phyloP scores from a whole-genome alignment of 2,329 filamentous ascomycete genomes.

The Cadophora luteo-olivacea region DNA sequence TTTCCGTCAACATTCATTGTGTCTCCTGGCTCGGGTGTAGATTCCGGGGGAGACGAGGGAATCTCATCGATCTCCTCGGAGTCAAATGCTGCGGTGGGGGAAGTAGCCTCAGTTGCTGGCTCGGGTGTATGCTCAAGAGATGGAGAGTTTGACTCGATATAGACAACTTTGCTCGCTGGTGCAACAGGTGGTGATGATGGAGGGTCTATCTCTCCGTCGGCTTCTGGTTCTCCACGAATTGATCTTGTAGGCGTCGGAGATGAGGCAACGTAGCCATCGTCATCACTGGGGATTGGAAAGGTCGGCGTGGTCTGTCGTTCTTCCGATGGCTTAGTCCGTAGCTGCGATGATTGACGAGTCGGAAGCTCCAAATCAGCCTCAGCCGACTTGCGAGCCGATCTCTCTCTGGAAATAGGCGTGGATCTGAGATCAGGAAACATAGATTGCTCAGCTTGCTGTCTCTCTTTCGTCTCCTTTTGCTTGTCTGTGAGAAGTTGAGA shows the following conservation, averaged over 20 bases:
- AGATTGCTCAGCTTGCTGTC: slow-evolving; percentile 68
- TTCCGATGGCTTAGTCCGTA: slow-evolving; percentile 21
- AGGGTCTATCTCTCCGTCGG: slow-evolving; percentile 52
- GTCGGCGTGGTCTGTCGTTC: slow-evolving; percentile 39
- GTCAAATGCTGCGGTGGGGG: not conserved
- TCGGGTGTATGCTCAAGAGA: slow-evolving; percentile 32
- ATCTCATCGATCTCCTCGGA: slow-evolving; percentile 39
- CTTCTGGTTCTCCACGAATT: slow-evolving; percentile 57
- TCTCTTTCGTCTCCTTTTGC: slow-evolving; percentile 78
- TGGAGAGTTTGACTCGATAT: slow-evolving; percentile 43
- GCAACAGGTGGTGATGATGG: slow-evolving; percentile 64
- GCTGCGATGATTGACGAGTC: slow-evolving; percentile 34
- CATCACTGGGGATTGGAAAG: slow-evolving; percentile 34
- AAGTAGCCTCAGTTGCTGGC: not conserved
- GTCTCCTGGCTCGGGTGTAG: slow-evolving; percentile 10
- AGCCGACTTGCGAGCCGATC: slow-evolving; percentile 24
- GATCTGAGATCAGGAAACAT: slow-evolving; percentile 74
- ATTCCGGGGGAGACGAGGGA: slow-evolving; percentile 37
- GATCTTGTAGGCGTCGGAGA: slow-evolving; percentile 61
- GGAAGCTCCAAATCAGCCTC: slow-evolving; percentile 39
- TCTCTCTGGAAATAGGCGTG: slow-evolving; percentile 48
- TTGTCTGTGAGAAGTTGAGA: slow-evolving; percentile 80
- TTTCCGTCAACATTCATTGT: not conserved
- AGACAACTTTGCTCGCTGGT: slow-evolving; percentile 54
- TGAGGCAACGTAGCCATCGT: slow-evolving; percentile 53